These are phyloP conservation scores for Raffaelea deltoideospora DNA, from an alignment of 2,329 filamentous ascomycete genomes.

Conservation along the genomic window DNA sequence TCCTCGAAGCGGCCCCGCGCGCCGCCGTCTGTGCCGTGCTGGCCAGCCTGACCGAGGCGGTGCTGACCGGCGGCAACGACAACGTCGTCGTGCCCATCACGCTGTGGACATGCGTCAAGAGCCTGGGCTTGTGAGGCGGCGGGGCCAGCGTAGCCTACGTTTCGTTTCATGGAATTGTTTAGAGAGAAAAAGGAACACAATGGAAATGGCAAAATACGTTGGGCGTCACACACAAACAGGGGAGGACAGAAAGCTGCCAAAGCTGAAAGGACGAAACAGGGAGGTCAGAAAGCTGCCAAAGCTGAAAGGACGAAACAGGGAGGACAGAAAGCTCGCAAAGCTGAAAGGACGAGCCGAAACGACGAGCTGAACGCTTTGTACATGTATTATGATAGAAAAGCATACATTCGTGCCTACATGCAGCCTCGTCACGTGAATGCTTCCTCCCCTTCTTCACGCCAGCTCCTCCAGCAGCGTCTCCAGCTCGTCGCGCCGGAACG, in stretches of 20 bases:
- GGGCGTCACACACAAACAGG: not conserved
- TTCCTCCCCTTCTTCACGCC: no score
- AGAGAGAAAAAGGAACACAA: no score
- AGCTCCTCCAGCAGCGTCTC: conserved; percentile 76
- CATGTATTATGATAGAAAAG: no score
- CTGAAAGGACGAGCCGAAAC: no score
- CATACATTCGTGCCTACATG: no score
- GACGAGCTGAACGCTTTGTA: no score
- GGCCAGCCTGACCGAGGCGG: conserved; percentile 85
- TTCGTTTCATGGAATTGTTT: not conserved
- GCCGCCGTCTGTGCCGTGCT: conserved; percentile 57
- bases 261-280: not conserved
- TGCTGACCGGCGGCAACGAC: conserved; percentile 92
- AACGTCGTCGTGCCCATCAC: conserved; percentile 94
- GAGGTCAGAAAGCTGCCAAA: not conserved
- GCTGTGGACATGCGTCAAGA: conserved; percentile 82
- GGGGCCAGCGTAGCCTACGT: not conserved
- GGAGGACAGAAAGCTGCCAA: not conserved
- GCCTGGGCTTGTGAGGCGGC: conserved; percentile 39
- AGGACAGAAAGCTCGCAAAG: not conserved
- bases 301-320: not conserved
- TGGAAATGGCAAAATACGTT: no score
- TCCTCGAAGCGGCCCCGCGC: no score
- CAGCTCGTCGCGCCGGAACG: conserved; percentile 76
- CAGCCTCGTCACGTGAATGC: no score